A percentile compares a stretch with the other conserved stretches of the same genome.
These are phyloP conservation scores for Scedosporium minutisporum DNA, from an alignment of 2,329 filamentous ascomycete genomes.

Conservation along the genomic window DNA sequence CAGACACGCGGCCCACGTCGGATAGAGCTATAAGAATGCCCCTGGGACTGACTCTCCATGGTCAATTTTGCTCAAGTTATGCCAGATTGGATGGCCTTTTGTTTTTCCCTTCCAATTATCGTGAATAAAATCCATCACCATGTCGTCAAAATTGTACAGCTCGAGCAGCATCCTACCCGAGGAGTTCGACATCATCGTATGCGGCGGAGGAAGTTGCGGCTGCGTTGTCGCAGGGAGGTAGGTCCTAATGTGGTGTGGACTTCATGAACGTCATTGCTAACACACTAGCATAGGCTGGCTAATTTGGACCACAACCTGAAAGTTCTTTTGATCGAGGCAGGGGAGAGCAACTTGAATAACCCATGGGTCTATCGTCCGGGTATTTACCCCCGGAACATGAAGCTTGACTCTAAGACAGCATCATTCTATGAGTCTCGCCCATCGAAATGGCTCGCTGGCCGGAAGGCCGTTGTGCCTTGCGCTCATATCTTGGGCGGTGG, in stretches of 20 bases:
- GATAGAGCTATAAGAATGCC: too few species aligned
- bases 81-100: background rate
- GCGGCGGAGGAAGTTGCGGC: slow-evolving; percentile 61
- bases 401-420: slow-evolving; percentile 70
- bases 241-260: slow-evolving; percentile 6
- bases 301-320: slow-evolving; percentile 66
- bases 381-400: slow-evolving; percentile 70
- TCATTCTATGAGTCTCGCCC: slow-evolving; percentile 73
- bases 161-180: slow-evolving; percentile 45
- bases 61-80: background rate
- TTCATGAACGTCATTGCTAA: slow-evolving; percentile 15
- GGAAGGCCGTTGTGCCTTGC: slow-evolving; percentile 64
- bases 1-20: too few species aligned
- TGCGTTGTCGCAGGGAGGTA: slow-evolving; percentile 50
- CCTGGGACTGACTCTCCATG: too few species aligned
- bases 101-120: background rate
- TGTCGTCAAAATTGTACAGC: slow-evolving; percentile 11
- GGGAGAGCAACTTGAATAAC: slow-evolving; percentile 67
- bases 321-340: slow-evolving; percentile 61
- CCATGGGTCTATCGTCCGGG: slow-evolving; percentile 68
- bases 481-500: slow-evolving; percentile 64
- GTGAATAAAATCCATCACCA: background rate
- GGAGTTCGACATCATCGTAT: slow-evolving; percentile 74
- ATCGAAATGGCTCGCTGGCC: slow-evolving; percentile 61
- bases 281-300: slow-evolving; percentile 47